These are phyloP conservation scores for Eutrema heterophyllum DNA, from an alignment of 345 rosid species.

Conservation along the genomic window DNA sequence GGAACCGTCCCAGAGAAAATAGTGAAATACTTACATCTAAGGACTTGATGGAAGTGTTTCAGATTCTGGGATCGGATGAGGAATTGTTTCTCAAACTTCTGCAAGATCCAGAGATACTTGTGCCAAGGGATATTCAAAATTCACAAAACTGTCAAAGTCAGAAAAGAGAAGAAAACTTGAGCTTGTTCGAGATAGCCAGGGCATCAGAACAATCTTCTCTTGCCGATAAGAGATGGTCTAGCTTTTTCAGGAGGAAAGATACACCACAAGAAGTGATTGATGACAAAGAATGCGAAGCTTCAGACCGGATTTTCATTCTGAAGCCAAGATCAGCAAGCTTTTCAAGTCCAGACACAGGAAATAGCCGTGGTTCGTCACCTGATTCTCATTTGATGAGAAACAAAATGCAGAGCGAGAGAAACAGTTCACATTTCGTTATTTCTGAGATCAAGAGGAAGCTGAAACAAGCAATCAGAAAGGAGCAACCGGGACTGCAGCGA, in stretches of 20 bases:
- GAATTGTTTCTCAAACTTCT: constrained; percentile 72
- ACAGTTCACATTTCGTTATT: constrained; percentile 54
- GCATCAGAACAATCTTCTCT: constrained; percentile 40
- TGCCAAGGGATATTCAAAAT: constrained; percentile 43
- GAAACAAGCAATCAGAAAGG: constrained; percentile 78
- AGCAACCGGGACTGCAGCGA: constrained; percentile 40
- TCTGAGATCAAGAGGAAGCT: constrained; percentile 79
- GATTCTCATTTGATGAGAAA: constrained; percentile 36
- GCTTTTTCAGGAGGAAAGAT: constrained; percentile 63
- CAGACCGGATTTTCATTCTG: constrained; percentile 68
- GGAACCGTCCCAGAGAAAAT: constrained; percentile 47
- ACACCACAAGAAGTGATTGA: constrained; percentile 35
- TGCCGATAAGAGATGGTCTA: constrained; percentile 43
- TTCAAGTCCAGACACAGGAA: constrained; percentile 41
- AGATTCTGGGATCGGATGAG: constrained; percentile 68
- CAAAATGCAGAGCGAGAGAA: constrained; percentile 43
- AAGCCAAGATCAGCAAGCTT: constrained; percentile 56
- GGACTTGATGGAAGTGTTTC: constrained; percentile 81
- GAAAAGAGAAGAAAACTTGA: constrained; percentile 39
- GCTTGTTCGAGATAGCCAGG: constrained; percentile 32
- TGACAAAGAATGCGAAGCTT: constrained; percentile 42
- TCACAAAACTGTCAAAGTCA: constrained; percentile 38
- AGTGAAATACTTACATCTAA: constrained; percentile 47
- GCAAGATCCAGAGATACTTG: constrained; percentile 64
- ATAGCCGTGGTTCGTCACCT: constrained; percentile 35